Evolutionary conservation across 352 stramenopile species (phyloP).

Genomic region (Thalassiosira ordinaria): DNA sequence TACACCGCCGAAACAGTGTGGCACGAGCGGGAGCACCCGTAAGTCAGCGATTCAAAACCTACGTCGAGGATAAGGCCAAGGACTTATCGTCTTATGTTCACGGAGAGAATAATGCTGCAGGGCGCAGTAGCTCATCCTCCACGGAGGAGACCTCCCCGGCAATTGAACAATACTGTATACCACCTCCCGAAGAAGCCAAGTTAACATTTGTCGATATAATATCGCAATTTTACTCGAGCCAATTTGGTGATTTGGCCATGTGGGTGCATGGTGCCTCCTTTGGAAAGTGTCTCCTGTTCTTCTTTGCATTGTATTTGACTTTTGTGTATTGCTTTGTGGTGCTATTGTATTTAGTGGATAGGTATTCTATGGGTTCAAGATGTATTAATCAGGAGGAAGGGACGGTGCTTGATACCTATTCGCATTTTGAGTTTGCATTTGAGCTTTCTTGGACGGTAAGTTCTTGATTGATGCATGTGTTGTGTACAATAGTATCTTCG

Average conservation of each 20-base stretch:
- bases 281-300: slow-evolving; percentile 22
- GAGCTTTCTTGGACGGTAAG: slow-evolving; percentile 42
- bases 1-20: too few species aligned
- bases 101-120: too few species aligned
- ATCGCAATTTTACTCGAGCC: slow-evolving; percentile 4
- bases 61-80: too few species aligned
- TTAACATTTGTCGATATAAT: slow-evolving; percentile 19
- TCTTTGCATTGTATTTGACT: slow-evolving; percentile 20
- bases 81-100: too few species aligned
- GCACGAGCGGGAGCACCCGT: too few species aligned
- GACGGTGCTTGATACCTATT: neutral
- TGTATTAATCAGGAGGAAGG: slow-evolving; percentile 8
- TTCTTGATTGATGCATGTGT: neutral
- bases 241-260: slow-evolving; percentile 31
- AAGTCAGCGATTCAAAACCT: neutral
- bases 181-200: slow-evolving; percentile 13
- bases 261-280: slow-evolving; percentile 38
- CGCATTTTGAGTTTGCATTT: slow-evolving; percentile 49
- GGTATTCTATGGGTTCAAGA: neutral
- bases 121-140: too few species aligned
- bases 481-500: too few species aligned
- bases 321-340: slow-evolving; percentile 37
- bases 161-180: slow-evolving; percentile 38
- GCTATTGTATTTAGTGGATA: slow-evolving; percentile 21
- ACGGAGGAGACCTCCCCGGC: neutral